phyloP scores from a whole-genome alignment of 1,284 basidiomycete species.

The Cystobasidium slooffiae region DNA sequence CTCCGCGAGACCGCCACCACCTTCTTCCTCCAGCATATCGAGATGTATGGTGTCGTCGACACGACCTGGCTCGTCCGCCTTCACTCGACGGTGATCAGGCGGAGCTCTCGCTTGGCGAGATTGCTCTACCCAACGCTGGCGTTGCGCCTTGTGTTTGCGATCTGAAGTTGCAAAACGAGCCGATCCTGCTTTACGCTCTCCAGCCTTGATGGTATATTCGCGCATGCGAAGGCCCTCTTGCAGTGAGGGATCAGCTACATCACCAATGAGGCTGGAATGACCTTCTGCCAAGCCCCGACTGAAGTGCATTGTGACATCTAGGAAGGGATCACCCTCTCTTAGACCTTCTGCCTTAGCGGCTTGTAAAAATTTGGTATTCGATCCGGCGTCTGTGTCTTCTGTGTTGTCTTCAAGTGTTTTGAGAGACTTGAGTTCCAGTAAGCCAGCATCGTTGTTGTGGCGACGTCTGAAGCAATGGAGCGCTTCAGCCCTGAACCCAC shows the following conservation, averaged over 20 bases:
- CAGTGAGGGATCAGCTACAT: conserved; percentile 27
- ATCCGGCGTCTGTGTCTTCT: not conserved
- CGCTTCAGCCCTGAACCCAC: not conserved
- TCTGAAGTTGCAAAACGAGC: conserved; percentile 19
- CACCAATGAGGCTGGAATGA: conserved; percentile 7
- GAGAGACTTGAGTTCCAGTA: conserved; percentile 12
- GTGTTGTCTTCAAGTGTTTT: not conserved
- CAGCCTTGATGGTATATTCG: conserved; percentile 28
- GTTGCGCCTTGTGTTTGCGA: conserved; percentile 3
- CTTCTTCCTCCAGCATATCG: conserved; percentile 22
- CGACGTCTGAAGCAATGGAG: not conserved
- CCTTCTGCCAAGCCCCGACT: conserved; percentile 27
- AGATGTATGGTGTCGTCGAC: not conserved
- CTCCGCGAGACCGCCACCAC: conserved; percentile 20
- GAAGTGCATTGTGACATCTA: conserved; percentile 30
- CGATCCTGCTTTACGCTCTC: conserved; percentile 34
- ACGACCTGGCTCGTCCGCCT: conserved; percentile 5
- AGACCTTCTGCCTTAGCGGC: not conserved
- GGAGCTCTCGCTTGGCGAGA: conserved; percentile 8
- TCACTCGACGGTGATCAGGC: not conserved
- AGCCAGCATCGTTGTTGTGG: conserved; percentile 11
- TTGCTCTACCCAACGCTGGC: conserved; percentile 12
- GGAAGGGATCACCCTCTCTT: not conserved
- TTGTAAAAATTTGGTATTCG: not conserved
- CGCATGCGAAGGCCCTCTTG: conserved; percentile 31